Percentiles rank a stretch among this genome's conserved stretches.
These are phyloP conservation scores for Rubroboletus pulcherrimus DNA, from an alignment of 768 basidiomycete genomes.

Conservation along the genomic window DNA sequence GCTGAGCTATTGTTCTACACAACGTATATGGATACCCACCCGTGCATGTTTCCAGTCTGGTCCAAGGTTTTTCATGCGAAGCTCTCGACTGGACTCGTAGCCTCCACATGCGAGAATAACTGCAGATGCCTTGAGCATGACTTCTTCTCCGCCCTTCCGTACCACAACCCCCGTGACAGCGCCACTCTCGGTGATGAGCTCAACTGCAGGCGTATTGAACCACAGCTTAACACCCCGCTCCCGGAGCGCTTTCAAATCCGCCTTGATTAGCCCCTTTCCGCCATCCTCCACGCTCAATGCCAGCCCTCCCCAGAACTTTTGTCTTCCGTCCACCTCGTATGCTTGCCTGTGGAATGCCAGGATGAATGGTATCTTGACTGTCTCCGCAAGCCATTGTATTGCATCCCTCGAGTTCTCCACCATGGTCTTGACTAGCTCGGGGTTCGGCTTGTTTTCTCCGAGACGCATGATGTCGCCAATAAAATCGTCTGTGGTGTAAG, in stretches of 20 bases:
- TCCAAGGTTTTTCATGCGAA: constrained; percentile 56
- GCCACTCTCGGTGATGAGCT: constrained; percentile 33
- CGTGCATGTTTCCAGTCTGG: constrained; percentile 53
- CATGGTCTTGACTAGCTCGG: constrained; percentile 45
- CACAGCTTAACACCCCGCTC: constrained; percentile 51
- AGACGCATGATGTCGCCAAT: constrained; percentile 59
- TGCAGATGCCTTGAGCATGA: constrained; percentile 38
- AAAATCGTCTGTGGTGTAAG: constrained; percentile 56
- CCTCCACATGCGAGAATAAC: constrained; percentile 66
- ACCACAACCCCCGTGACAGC: constrained; percentile 47
- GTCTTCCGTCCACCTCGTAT: constrained; percentile 57
- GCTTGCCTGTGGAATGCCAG: constrained; percentile 66
- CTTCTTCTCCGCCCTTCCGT: constrained; percentile 32
- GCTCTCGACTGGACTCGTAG: constrained; percentile 53
- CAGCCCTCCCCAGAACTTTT: constrained; percentile 71
- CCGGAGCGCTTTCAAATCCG: constrained; percentile 48
- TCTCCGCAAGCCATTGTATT: constrained; percentile 52
- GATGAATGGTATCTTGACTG: constrained; percentile 49
- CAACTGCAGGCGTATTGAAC: constrained; percentile 50
- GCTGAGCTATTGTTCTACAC: background rate
- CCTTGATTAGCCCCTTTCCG: constrained; percentile 62
- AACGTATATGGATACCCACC: constrained; percentile 30
- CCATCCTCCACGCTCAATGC: constrained; percentile 59
- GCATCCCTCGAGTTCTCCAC: constrained; percentile 55
- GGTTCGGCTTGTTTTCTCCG: constrained; percentile 47